phyloP scores from a whole-genome alignment of 192 early-diverging fungal species.

The Rhizoclosmatium globosum region DNA sequence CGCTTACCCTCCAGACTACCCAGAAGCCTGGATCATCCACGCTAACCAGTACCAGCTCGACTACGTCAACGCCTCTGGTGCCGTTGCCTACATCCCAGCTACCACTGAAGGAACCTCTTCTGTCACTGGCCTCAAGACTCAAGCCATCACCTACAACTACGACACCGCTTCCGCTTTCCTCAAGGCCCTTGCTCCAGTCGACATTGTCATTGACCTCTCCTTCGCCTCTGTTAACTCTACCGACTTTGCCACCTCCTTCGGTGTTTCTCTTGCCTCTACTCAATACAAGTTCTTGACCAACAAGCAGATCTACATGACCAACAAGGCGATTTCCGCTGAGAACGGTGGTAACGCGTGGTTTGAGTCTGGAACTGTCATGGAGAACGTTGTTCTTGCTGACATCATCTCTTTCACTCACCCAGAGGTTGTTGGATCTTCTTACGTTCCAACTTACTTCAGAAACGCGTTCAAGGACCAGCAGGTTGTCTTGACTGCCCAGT shows the following conservation, averaged over 20 bases:
- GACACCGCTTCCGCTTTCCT: constrained; percentile 32
- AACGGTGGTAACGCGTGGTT: constrained; percentile 36
- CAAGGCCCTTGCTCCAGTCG: constrained; percentile 25
- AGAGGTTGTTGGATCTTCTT: constrained; percentile 7
- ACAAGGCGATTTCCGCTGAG: constrained; percentile 11
- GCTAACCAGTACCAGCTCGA: constrained; percentile 60
- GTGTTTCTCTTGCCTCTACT: constrained; percentile 22
- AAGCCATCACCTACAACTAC: constrained; percentile 29
- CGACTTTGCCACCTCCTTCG: constrained; percentile 10
- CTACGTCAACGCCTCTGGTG: constrained; percentile 46
- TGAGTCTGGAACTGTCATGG: constrained; percentile 34
- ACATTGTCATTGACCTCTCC: constrained; percentile 44
- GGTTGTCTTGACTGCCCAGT: constrained; percentile 11
- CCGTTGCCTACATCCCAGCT: constrained; percentile 4
- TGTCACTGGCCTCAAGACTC: not conserved
- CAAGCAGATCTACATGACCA: constrained; percentile 33
- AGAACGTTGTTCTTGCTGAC: constrained; percentile 45
- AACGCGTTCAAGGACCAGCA: constrained; percentile 27
- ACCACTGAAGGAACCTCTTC: constrained; percentile 4
- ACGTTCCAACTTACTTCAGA: constrained; percentile 34
- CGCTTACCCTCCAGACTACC: constrained; percentile 26
- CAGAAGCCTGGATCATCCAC: constrained; percentile 51
- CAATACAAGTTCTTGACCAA: constrained; percentile 46
- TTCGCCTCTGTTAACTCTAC: constrained; percentile 21
- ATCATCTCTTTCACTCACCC: constrained; percentile 30